Evolutionary conservation across 306 rosid genomes (phyloP).

Genomic region (Cicer yamashitae): DNA sequence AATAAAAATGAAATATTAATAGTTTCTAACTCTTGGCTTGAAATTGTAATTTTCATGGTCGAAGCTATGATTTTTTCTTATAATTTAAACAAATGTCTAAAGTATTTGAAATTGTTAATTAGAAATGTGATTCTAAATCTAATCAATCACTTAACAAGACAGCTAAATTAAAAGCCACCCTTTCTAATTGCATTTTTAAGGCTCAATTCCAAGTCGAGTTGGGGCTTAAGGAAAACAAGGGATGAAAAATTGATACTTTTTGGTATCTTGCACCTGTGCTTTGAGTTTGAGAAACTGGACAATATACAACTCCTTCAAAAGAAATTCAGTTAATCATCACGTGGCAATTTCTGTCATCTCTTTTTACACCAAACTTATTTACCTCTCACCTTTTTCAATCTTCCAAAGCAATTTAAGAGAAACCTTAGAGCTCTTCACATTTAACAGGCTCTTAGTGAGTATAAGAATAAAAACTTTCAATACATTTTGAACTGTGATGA

Average conservation of each 20-base stretch:
- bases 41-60: neutral
- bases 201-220: conserved; percentile 13
- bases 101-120: neutral
- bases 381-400: conserved; percentile 4
- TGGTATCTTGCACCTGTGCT: neutral
- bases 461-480: neutral
- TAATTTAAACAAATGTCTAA: neutral
- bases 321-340: conserved; percentile 1
- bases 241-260: conserved; percentile 23
- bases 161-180: neutral
- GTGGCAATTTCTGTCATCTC: neutral
- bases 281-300: conserved; percentile 6
- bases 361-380: conserved; percentile 7
- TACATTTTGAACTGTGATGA: neutral
- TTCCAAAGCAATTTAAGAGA: conserved; percentile 16
- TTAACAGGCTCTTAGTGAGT: conserved; percentile 8
- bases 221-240: conserved; percentile 16
- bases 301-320: conserved; percentile 2
- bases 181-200: conserved; percentile 17
- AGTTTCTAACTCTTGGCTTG: neutral
- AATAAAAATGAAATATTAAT: neutral
- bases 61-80: neutral
- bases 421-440: conserved; percentile 4
- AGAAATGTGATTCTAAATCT: conserved; percentile 18
- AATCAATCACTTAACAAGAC: neutral